These are phyloP conservation scores for Penicillium sp. DNA, from an alignment of 2,329 filamentous ascomycete species.

Conservation along the genomic window DNA sequence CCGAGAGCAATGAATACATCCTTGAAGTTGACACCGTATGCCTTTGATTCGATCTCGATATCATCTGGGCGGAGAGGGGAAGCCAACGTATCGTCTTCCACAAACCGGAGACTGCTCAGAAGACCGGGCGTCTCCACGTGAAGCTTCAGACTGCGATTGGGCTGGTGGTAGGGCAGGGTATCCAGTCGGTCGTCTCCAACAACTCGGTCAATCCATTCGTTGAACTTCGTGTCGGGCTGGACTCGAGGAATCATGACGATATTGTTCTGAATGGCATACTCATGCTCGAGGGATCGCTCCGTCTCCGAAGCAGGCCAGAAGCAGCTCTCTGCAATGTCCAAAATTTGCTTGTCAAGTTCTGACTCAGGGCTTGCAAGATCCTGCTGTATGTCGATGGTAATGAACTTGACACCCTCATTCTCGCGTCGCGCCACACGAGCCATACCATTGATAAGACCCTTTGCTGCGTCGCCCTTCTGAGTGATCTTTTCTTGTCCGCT, in stretches of 20 bases:
- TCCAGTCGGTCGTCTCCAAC: neutral
- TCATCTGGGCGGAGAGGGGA: neutral
- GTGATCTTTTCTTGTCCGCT: neutral
- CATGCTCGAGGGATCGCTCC: neutral
- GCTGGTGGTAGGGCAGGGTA: neutral
- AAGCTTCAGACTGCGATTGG: neutral
- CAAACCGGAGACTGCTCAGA: constrained; percentile 1
- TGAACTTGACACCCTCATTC: constrained; percentile 1
- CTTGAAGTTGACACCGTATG: constrained; percentile 4
- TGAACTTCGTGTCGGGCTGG: constrained; percentile 3
- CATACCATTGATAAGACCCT: constrained; percentile 3
- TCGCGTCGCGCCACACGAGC: constrained; percentile 1
- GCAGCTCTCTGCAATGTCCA: constrained; percentile 2
- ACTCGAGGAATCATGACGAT: constrained; percentile 2
- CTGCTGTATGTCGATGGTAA: constrained; percentile 1
- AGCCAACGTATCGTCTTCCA: neutral
- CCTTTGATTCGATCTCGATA: neutral
- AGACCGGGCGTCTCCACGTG: constrained; percentile 1
- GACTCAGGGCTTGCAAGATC: neutral
- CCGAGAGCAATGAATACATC: constrained; percentile 7
- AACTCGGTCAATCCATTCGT: constrained; percentile 1
- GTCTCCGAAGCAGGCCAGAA: neutral
- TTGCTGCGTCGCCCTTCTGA: neutral
- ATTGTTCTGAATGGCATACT: neutral
- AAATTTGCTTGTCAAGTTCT: neutral